These are phyloP conservation scores for Anthoceros angustus DNA, from an alignment of 225 moss, liverwort and hornwort genomes.

Conservation along the genomic window DNA sequence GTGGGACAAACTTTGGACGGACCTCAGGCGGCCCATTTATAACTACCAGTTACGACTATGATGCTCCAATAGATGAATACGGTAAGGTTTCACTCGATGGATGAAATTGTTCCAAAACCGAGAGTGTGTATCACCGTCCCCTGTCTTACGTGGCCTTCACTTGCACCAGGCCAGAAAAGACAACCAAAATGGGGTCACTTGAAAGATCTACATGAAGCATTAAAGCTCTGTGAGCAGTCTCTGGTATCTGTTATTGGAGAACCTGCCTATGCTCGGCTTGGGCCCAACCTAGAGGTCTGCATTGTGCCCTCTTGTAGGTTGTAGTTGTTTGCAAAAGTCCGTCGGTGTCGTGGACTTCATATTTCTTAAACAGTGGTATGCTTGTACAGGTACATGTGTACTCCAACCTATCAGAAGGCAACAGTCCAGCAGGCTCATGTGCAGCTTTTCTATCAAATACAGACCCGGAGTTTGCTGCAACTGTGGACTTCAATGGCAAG, in stretches of 20 bases:
- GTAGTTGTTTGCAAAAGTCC: not conserved
- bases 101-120: no score
- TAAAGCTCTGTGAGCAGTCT: conserved; percentile 73
- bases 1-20: conserved; percentile 93
- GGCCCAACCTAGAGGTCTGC: conserved; percentile 65
- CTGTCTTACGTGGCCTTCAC: no score
- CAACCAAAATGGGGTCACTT: conserved; percentile 99
- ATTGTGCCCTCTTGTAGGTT: not conserved
- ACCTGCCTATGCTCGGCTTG: conserved; percentile 44
- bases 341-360: not conserved
- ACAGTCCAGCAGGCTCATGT: not conserved
- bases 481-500: conserved; percentile 12
- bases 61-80: conserved; percentile 93
- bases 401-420: not conserved
- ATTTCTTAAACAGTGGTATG: not conserved
- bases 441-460: not conserved
- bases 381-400: not conserved
- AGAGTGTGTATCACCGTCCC: not conserved
- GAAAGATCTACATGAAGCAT: conserved; percentile 80
- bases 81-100: conserved; percentile 21
- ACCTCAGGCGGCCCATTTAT: conserved; percentile 71
- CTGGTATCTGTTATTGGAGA: conserved; percentile 50
- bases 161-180: conserved; percentile 44
- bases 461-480: conserved; percentile 2
- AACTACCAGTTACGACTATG: conserved; percentile 86